Evolutionary conservation across 139 green algal species (phyloP), one percentile per base, ranked within the genome.

Genomic region (Chlorella sp.): DNA sequence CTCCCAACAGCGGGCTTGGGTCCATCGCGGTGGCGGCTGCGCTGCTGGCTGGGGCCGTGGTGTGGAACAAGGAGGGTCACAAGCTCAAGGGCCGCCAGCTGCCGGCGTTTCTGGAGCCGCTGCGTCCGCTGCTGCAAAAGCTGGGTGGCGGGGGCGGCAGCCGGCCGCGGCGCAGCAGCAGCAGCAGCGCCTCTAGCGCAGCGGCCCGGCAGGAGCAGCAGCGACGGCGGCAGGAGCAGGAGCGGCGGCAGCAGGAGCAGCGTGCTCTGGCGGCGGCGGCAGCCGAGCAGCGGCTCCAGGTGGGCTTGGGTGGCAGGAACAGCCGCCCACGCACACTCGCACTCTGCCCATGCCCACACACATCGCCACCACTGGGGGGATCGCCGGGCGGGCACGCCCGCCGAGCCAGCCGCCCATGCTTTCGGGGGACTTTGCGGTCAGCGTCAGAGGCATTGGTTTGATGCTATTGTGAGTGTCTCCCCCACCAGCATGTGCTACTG

Each of bases 51-150:
- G 41, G 41, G 5, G 51, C 44, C 0, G 26, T 84, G 38, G 67
- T 40, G 32, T 76, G 34, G 26, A 76, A 46, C 64, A 65, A 41
- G 43, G 62, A 84, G 34, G 62, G 62, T 3, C 79, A 76, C 79
- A 75, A 76, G 64, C 79, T 84, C 64, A 67, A 34, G 1, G 78
- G 79, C 19, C 79, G 79, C 32, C 51, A 72, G 26, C n/a, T 75
- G 62, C 79, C 64, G 20, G 32, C 64, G 16, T 17, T 43, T 17
- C 38, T 76, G 38, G 79, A 84, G 43, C 43, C n/a, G 38, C 28
- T 76, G 43, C 79, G 79, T 44, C 43, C 64, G 60, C 44, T 84
- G 77, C 77, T 73, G 77, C 28, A 26, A 28, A 60, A 24, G 51
- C 51, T 60, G 11, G 76, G 54, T 38, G 43, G 44, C 43, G 32